Conservation (phyloP, 108 stramenopile species). For the Cyclotella kingstonii region DNA sequence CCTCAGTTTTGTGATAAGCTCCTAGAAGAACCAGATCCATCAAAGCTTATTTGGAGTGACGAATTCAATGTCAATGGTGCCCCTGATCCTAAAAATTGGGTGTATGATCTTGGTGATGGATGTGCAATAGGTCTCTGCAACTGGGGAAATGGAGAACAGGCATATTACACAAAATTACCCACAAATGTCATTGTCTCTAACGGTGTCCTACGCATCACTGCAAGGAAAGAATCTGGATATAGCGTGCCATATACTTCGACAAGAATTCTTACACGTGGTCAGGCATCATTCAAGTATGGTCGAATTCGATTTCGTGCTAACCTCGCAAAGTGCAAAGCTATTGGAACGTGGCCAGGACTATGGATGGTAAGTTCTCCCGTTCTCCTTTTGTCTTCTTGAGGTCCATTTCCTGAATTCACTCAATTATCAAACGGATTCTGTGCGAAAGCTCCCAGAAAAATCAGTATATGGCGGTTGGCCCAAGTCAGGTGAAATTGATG, state of each 20-base stretch:
- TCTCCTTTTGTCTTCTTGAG: constrained; percentile 1
- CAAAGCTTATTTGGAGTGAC: constrained; percentile 21
- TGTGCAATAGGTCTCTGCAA: constrained; percentile 18
- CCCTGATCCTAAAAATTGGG: constrained; percentile 19
- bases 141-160: constrained; percentile 31
- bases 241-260: constrained; percentile 18
- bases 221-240: constrained; percentile 5
- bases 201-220: constrained; percentile 24
- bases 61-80: constrained; percentile 28
- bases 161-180: constrained; percentile 18
- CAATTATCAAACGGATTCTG: background rate
- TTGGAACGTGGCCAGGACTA: constrained; percentile 42
- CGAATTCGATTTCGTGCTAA: constrained; percentile 34
- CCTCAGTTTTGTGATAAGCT: constrained; percentile 1
- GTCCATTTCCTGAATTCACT: background rate
- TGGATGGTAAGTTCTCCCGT: constrained; percentile 29
- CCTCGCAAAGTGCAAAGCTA: constrained; percentile 16
- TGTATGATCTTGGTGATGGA: constrained; percentile 25
- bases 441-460: constrained; percentile 24
- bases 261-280: constrained; percentile 21
- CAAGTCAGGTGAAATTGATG: constrained; percentile 46
- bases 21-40: constrained; percentile 33
- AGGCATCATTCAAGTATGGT: constrained; percentile 25
- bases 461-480: constrained; percentile 40
- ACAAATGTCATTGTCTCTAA: constrained; percentile 25